Percentiles rank a stretch among this genome's conserved stretches.
Evolutionary conservation across 805 yeast species (phyloP).

Genomic region (Candida namnaoensis): DNA sequence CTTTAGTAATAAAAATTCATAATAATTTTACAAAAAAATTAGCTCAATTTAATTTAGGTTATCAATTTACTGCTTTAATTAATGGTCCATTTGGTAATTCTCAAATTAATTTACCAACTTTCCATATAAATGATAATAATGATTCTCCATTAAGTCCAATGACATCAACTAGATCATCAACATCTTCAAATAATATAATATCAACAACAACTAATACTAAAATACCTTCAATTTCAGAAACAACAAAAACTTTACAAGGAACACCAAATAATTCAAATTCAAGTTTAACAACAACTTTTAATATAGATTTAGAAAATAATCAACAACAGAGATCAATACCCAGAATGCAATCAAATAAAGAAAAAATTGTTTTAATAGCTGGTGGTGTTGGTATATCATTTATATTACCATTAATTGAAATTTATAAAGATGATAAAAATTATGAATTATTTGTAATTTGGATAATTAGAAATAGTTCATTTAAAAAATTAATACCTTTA

Average conservation of each 20-base stretch:
- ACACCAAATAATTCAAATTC: too few relatives aligned
- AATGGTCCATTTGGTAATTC: conserved; percentile 20
- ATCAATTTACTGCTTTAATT: conserved; percentile 10
- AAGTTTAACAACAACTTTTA: too few relatives aligned
- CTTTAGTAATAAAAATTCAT: conserved; percentile 12
- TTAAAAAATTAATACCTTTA: not conserved
- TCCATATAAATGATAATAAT: not conserved
- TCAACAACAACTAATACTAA: too few relatives aligned
- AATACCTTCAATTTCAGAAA: too few relatives aligned
- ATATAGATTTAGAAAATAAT: too few relatives aligned
- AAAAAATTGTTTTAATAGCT: conserved; percentile 10
- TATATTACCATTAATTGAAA: conserved; percentile 7
- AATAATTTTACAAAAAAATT: conserved; percentile 15
- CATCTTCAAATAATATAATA: too few relatives aligned
- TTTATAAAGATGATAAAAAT: conserved; percentile 1
- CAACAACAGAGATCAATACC: too few relatives aligned
- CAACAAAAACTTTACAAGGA: too few relatives aligned
- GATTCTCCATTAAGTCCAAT: not conserved
- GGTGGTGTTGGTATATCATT: conserved; percentile 14
- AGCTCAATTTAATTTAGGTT: conserved; percentile 1
- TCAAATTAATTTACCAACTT: conserved; percentile 7
- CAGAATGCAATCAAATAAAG: not conserved
- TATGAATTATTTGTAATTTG: conserved; percentile 14
- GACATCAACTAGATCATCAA: not conserved
- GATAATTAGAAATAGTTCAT: conserved; percentile 8